Base-by-base conservation (phyloP, 2,329 filamentous ascomycete species). In the Neodidymelliopsis sp. region DNA sequence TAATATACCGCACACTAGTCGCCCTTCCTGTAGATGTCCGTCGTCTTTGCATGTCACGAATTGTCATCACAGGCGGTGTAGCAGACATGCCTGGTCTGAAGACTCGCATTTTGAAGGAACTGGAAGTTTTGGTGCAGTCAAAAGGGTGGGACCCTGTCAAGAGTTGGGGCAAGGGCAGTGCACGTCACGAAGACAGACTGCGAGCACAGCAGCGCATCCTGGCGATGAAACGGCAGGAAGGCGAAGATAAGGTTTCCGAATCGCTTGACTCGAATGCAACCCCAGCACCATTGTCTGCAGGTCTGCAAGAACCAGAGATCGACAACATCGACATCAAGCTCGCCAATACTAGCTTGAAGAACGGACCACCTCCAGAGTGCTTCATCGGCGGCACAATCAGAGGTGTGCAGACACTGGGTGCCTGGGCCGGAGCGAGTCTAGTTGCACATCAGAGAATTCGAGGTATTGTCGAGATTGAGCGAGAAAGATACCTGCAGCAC, bases 41-140 rank as follows among this genome's bases (percentile, higher is more conserved):
- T 18, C 87, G 89, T 1, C 75, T 87, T 4, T 97, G 93, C 71
- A 94, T 97, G 85, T 86, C 91, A 1, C 88, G 93, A 28, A 89
- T 97, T 34, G 79, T 96, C 12, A 89, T 99, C 65, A 88, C 87
- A 0, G 94, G 94, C 23, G 91, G 91, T 2, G 88, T 88, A 36
- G 85, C 91, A 5, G 82, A 82, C 19, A 85, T 97, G 7, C 82
- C 92, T 0, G 94, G 94, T 1, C 75, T 99, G 19, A 91, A 90
- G 57, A 79, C 81, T 18, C 84, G 93, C 19, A 81, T 96, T 27
- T 74, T 96, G 23, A 82, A 88, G 47, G 92, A 97, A 62, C 74
- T 97, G 1, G 80, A 82, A 4, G 73, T 76, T 1, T 75, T 96
- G 0, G 80, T 94, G 4, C 77, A 85, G 12, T 76, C 80, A 33